These are phyloP conservation scores for Jacaranda copaia DNA, from an alignment of 257 asterid genomes.

Conservation along the genomic window DNA sequence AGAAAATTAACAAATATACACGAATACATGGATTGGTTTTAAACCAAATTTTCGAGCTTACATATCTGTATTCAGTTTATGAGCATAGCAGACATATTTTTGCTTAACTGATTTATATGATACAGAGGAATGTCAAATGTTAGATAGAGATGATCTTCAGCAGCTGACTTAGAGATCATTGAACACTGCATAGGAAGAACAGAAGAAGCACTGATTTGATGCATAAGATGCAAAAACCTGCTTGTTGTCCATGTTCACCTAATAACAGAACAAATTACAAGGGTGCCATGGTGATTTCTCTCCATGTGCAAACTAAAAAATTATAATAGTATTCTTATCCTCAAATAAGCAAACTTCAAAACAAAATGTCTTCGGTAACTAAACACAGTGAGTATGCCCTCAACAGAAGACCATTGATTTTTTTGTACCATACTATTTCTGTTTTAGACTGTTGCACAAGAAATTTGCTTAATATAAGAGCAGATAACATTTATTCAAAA, in stretches of 20 bases:
- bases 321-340: neutral
- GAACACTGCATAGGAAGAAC: neutral
- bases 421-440: neutral
- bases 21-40: neutral
- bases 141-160: neutral
- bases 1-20: neutral
- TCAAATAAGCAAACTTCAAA: neutral
- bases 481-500: neutral
- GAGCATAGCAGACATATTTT: neutral
- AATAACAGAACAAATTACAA: neutral
- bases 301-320: too few species aligned
- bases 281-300: too few species aligned
- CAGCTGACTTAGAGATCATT: neutral
- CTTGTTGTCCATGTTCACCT: neutral
- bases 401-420: conserved; percentile 22
- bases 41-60: neutral
- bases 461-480: neutral
- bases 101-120: conserved; percentile 16
- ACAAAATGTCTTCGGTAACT: neutral
- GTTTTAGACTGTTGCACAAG: neutral
- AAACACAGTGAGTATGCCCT: neutral
- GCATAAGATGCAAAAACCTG: neutral
- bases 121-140: neutral
- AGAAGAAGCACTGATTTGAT: neutral
- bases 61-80: neutral